These are phyloP conservation scores for Boletus eberwhitei DNA, from an alignment of 768 basidiomycete species.

Conservation along the genomic window DNA sequence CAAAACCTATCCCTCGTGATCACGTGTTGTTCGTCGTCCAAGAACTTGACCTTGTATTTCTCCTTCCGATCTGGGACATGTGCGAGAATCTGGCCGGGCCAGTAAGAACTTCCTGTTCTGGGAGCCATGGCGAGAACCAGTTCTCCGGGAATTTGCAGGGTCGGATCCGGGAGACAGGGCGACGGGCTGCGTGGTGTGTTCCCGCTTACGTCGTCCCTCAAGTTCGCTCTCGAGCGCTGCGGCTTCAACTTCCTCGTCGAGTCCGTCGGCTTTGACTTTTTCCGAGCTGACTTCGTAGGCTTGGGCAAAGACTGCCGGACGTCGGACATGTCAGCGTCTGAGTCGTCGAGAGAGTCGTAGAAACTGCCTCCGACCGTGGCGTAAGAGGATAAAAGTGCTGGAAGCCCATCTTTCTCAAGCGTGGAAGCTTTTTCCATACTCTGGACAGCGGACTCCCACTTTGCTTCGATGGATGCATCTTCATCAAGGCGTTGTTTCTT, in stretches of 20 bases:
- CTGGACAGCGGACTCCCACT: constrained; percentile 49
- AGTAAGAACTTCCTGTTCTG: constrained; percentile 41
- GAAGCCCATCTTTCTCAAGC: constrained; percentile 48
- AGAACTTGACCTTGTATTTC: constrained; percentile 56
- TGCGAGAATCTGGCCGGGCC: constrained; percentile 62
- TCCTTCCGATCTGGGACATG: constrained; percentile 42
- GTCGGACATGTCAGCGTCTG: constrained; percentile 17
- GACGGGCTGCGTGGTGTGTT: constrained; percentile 27
- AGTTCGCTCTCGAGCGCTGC: constrained; percentile 16
- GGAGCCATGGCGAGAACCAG: constrained; percentile 49
- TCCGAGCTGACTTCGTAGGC: background rate
- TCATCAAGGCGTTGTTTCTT: constrained; percentile 45
- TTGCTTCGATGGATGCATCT: constrained; percentile 25
- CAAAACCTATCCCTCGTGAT: constrained; percentile 53
- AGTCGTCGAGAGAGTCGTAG: constrained; percentile 27
- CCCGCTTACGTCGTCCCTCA: constrained; percentile 11
- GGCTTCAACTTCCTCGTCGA: constrained; percentile 17
- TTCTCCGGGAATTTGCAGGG: constrained; percentile 65
- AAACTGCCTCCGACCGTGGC: constrained; percentile 20
- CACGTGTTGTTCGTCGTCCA: constrained; percentile 48
- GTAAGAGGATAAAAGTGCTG: constrained; percentile 36
- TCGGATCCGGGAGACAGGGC: constrained; percentile 45
- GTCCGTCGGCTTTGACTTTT: constrained; percentile 4
- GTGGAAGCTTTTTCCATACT: constrained; percentile 42
- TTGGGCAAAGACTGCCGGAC: constrained; percentile 3